Evolutionary conservation across 192 early-diverging fungal species (phyloP).

Genomic region (Coemansia sp.): DNA sequence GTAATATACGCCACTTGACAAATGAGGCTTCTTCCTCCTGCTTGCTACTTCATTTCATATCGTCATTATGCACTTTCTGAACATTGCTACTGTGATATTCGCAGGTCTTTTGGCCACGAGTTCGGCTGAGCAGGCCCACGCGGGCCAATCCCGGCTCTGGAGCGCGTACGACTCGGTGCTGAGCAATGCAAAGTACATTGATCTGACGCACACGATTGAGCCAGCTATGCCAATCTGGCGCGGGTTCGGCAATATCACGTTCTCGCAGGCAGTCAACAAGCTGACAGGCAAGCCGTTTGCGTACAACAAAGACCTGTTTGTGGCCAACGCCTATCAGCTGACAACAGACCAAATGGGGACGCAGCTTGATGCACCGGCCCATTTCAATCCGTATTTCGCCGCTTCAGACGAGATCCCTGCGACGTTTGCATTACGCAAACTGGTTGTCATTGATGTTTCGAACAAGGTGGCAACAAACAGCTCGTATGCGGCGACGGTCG

Average conservation of each 20-base stretch:
- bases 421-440: constrained; percentile 53
- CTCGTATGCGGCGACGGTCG: constrained; percentile 39
- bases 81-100: not conserved
- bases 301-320: constrained; percentile 48
- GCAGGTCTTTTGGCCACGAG: not conserved
- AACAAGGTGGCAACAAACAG: constrained; percentile 27
- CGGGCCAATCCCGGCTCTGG: constrained; percentile 19
- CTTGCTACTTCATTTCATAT: not conserved
- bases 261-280: constrained; percentile 38
- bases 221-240: constrained; percentile 58
- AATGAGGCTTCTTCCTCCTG: not conserved
- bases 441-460: constrained; percentile 56
- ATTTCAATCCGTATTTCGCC: constrained; percentile 50
- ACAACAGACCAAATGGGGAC: constrained; percentile 58
- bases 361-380: constrained; percentile 55
- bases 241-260: constrained; percentile 55
- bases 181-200: constrained; percentile 43
- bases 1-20: not conserved
- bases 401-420: constrained; percentile 53
- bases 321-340: constrained; percentile 52
- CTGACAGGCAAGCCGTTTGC: constrained; percentile 42
- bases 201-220: constrained; percentile 55
- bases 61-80: constrained; percentile 3
- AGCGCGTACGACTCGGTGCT: constrained; percentile 25
- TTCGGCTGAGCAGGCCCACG: not conserved